Evolutionary conservation across 192 early-diverging fungal genomes (phyloP).

Genomic region (Entrophospora sp.): DNA sequence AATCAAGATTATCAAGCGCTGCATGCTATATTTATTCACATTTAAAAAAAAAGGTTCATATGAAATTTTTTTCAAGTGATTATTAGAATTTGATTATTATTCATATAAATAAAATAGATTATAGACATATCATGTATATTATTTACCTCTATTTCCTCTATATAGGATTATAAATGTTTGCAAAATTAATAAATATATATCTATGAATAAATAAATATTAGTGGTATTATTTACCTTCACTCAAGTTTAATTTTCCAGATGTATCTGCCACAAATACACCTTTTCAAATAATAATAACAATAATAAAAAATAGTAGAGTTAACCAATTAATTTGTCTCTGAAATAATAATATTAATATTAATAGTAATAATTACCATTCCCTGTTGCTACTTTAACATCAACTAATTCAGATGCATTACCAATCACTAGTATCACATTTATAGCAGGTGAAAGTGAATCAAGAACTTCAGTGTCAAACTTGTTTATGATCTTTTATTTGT

Average conservation of each 20-base stretch:
- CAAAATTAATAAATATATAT: neutral
- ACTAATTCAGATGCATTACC: slow-evolving; percentile 8
- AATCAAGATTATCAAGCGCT: slow-evolving; percentile 11
- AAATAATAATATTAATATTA: neutral
- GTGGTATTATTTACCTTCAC: neutral
- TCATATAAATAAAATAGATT: neutral
- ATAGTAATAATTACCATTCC: neutral
- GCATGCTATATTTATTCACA: neutral
- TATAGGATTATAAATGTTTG: neutral
- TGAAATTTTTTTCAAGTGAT: no score
- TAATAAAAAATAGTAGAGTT: neutral
- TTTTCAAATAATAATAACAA: neutral
- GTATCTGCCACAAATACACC: slow-evolving; percentile 18
- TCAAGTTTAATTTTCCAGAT: neutral
- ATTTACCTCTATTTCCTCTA: slow-evolving; percentile 8
- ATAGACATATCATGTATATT: neutral
- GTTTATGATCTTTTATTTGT: neutral
- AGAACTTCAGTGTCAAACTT: slow-evolving; percentile 7
- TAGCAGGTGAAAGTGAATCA: slow-evolving; percentile 1
- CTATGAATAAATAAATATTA: neutral
- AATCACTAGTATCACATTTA: slow-evolving; percentile 8
- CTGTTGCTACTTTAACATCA: slow-evolving; percentile 5
- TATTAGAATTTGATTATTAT: no score
- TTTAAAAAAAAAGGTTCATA: neutral
- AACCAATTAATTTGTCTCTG: neutral